phyloP scores from a whole-genome alignment of 352 stramenopile genomes.

The Globisporangium uncinulatum region DNA sequence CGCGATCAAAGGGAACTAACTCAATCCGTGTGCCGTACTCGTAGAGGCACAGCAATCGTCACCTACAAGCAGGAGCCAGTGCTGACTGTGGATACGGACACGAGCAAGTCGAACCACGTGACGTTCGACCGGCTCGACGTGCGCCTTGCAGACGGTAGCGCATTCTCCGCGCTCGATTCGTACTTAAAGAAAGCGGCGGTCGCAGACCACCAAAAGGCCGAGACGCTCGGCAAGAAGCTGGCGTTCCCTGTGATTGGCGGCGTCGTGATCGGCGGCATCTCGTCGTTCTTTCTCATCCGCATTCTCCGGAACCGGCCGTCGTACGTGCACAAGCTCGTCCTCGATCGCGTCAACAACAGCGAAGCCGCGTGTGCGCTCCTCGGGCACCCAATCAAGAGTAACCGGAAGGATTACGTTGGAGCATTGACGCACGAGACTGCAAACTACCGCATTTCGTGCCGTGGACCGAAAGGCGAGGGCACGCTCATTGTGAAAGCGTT shows the following conservation, averaged over 20 bases:
- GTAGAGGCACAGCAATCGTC: conserved; percentile 35
- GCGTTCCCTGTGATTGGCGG: conserved; percentile 53
- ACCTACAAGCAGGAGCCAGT: conserved; percentile 39
- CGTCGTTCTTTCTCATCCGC: conserved; percentile 67
- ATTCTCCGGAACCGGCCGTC: conserved; percentile 72
- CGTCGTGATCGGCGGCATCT: conserved; percentile 57
- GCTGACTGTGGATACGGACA: conserved; percentile 10
- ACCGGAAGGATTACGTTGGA: conserved; percentile 60
- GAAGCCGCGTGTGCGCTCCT: conserved; percentile 48
- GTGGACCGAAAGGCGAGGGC: conserved; percentile 55
- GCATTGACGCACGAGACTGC: conserved; percentile 46
- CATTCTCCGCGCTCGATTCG: conserved; percentile 60
- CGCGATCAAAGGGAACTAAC: too few species aligned
- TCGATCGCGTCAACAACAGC: conserved; percentile 74
- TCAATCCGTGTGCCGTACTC: background rate
- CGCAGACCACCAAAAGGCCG: conserved; percentile 47
- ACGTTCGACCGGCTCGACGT: conserved; percentile 51
- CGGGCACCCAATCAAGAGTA: conserved; percentile 67
- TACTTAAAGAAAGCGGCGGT: conserved; percentile 50
- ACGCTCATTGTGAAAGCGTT: conserved; percentile 73
- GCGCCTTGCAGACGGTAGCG: conserved; percentile 31
- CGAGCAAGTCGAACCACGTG: conserved; percentile 27
- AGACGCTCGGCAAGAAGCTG: conserved; percentile 65
- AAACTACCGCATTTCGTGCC: conserved; percentile 71
- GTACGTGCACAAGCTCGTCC: conserved; percentile 76